phyloP scores from a whole-genome alignment of 805 yeast species.

The Vanderwaltozyma tropicalis region DNA sequence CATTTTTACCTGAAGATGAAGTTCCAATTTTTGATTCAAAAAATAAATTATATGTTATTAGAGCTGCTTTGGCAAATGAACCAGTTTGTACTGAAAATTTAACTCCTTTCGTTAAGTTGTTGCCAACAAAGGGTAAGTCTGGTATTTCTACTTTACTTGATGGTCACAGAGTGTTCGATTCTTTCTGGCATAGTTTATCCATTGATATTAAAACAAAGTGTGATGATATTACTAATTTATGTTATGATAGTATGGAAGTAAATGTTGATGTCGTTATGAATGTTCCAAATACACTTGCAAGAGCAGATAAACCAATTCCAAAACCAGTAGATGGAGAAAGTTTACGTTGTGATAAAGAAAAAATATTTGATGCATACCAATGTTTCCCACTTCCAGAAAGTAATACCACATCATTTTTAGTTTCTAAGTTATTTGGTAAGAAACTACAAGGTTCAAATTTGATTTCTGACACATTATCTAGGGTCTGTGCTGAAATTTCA shows the following conservation, averaged over 20 bases:
- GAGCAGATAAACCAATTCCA: slow-evolving; percentile 61
- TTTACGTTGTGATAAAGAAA: slow-evolving; percentile 63
- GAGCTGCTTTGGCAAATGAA: slow-evolving; percentile 89
- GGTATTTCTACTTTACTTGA: slow-evolving; percentile 79
- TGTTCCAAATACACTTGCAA: slow-evolving; percentile 54
- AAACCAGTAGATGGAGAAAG: slow-evolving; percentile 62
- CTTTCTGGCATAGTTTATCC: slow-evolving; percentile 90
- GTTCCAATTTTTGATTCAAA: slow-evolving; percentile 22
- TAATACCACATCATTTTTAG: slow-evolving; percentile 36
- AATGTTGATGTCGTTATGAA: slow-evolving; percentile 64
- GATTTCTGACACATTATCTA: slow-evolving; percentile 36
- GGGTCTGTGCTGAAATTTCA: slow-evolving; percentile 32
- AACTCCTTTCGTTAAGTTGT: slow-evolving; percentile 81
- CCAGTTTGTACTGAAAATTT: slow-evolving; percentile 95
- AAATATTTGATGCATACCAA: slow-evolving; percentile 48
- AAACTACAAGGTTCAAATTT: slow-evolving; percentile 53
- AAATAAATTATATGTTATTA: slow-evolving; percentile 43
- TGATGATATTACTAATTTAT: slow-evolving; percentile 25
- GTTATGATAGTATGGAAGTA: slow-evolving; percentile 50
- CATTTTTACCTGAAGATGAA: slow-evolving; percentile 21
- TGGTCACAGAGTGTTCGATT: slow-evolving; percentile 83
- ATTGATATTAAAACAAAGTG: slow-evolving; percentile 63
- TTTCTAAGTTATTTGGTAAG: slow-evolving; percentile 64
- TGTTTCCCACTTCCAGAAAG: slow-evolving; percentile 70
- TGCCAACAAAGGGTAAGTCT: slow-evolving; percentile 86